These are phyloP conservation scores for Ettlia oleoabundans DNA, from an alignment of 139 green algal species.

Conservation along the genomic window DNA sequence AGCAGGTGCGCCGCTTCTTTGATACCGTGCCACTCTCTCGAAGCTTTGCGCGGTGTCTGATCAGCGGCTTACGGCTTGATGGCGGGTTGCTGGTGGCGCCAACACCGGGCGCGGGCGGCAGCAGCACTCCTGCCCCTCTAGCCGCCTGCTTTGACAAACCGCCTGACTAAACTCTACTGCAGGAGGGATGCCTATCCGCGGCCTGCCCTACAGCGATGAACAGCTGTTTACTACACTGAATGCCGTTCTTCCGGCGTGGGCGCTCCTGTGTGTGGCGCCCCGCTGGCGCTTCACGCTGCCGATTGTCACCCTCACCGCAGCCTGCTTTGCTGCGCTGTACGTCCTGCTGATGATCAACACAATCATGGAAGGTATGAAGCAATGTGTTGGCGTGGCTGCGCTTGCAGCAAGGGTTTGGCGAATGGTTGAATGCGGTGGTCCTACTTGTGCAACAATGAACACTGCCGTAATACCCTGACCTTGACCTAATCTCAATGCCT, in stretches of 20 bases:
- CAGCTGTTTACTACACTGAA: slow-evolving; percentile 1
- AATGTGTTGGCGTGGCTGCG: background rate
- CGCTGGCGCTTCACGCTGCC: background rate
- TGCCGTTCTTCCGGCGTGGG: slow-evolving; percentile 1
- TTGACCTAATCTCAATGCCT: background rate
- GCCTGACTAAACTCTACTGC: background rate
- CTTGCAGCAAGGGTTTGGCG: background rate
- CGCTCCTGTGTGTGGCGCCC: background rate
- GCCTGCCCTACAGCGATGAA: background rate
- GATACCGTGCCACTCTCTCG: too few species aligned
- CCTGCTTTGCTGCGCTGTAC: background rate
- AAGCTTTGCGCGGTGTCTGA: too few species aligned
- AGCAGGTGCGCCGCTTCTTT: too few species aligned
- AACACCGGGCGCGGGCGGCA: too few species aligned
- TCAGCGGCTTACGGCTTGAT: too few species aligned
- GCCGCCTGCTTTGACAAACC: background rate
- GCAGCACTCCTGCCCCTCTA: too few species aligned
- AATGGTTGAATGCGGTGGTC: too few species aligned
- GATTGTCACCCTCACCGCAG: background rate
- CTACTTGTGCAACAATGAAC: background rate
- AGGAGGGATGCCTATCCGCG: background rate
- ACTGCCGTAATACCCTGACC: background rate
- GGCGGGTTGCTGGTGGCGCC: too few species aligned
- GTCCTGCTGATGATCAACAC: background rate
- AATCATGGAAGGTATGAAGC: background rate